Base-by-base conservation (phyloP, 805 yeast genomes). In the Myxozyma geophila region DNA sequence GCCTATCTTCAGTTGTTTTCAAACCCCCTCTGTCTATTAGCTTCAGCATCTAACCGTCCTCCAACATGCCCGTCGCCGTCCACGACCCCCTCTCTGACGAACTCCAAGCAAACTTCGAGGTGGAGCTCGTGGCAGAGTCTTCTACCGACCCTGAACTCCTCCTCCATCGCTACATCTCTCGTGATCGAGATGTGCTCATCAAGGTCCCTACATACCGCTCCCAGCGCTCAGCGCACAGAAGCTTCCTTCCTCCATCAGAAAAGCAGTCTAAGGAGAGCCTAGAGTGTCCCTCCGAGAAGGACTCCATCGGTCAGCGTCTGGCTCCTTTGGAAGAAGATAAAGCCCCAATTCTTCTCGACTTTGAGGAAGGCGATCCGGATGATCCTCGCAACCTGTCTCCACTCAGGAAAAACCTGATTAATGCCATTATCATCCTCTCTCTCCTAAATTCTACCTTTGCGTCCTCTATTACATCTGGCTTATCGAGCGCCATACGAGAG, bases 401-500 rank as follows among this genome's bases (percentile, higher is more conserved):
- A 13, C 6, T 7, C 23, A 44, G 64, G 9, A 62, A 63, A 49
- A 51, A 37, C 33, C 40, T 47, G 19, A 51, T 65, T 21, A 36
- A 49, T 1, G 23, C 36, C 53, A n/a, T 49, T 13, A 13, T 54
- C 35, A 58, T 62, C 48, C 19, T 46, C 19, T 51, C 55, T 6
- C 19, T 66, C 33, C 37, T 63, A 9, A 63, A 59, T 28, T 46
- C 67, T 7, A 66, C 69, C 8, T 66, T 55, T 19, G 64, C 69
- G 8, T 63, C 67, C 15, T 66, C 69, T 8, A 57, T 60, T 23
- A 44, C 68, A 17, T 59, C 67, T n/a, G 69, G 69, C 21, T 17
- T 53, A 44, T 19, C 50, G n/a, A 19, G 36, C 12, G 67, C 62
- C 15, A 72, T 86, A 35, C 78, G 77, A 70, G 74, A 74, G 23